A percentile compares a stretch with the other conserved stretches of the same genome.
These are phyloP conservation scores for Globisporangium radiosum DNA, from an alignment of 352 stramenopile genomes.

Conservation along the genomic window DNA sequence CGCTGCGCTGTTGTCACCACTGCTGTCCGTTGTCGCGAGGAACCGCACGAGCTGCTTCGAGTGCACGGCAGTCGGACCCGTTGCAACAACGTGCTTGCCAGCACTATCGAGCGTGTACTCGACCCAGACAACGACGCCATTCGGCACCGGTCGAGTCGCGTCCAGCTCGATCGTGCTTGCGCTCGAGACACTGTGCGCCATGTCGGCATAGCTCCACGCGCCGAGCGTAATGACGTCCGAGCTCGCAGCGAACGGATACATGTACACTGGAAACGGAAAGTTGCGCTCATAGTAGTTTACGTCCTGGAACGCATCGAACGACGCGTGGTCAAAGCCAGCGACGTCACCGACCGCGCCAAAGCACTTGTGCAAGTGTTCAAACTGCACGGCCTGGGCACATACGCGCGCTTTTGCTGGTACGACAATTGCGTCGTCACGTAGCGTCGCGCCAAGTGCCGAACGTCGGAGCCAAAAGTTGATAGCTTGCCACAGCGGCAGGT, in stretches of 20 bases:
- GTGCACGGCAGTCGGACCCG: slow-evolving; percentile 45
- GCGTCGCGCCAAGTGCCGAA: slow-evolving; percentile 33
- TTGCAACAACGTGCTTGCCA: slow-evolving; percentile 38
- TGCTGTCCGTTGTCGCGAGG: slow-evolving; percentile 17
- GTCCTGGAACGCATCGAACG: slow-evolving; percentile 69
- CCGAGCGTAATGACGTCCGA: slow-evolving; percentile 42
- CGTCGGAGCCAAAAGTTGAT: slow-evolving; percentile 82
- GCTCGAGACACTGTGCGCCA: slow-evolving; percentile 27
- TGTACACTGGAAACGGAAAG: slow-evolving; percentile 78
- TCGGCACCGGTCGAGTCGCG: slow-evolving; percentile 14
- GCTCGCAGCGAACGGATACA: slow-evolving; percentile 55
- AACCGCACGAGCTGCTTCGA: slow-evolving; percentile 80
- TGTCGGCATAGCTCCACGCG: slow-evolving; percentile 33
- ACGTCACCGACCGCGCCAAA: slow-evolving; percentile 69
- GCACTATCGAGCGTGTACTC: slow-evolving; percentile 24
- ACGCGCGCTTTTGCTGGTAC: slow-evolving; percentile 46
- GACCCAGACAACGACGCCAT: slow-evolving; percentile 36
- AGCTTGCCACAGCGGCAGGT: slow-evolving; percentile 70
- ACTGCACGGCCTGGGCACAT: slow-evolving; percentile 50
- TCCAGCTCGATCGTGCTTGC: slow-evolving; percentile 15
- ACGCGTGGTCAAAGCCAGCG: slow-evolving; percentile 62
- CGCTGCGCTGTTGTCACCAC: too few species aligned
- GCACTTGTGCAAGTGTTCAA: slow-evolving; percentile 70
- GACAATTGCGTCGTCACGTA: slow-evolving; percentile 34
- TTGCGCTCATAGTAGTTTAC: slow-evolving; percentile 55